Percentiles rank a stretch among this genome's conserved stretches.
phyloP scores from a whole-genome alignment of 83 land plant species.

The Diphasiastrum complanatum region DNA sequence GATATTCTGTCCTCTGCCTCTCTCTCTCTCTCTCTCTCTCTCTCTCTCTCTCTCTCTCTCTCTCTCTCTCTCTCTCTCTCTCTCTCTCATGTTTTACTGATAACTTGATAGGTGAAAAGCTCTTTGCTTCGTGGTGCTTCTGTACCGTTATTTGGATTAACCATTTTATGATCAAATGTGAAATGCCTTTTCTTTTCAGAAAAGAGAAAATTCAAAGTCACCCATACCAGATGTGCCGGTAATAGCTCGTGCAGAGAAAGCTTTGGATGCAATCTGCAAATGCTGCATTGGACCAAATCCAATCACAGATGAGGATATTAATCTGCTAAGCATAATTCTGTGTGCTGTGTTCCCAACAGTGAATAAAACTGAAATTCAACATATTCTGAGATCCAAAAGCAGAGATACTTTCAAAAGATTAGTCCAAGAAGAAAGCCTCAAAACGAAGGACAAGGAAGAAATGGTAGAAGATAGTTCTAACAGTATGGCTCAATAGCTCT shows the following conservation, averaged over 20 bases:
- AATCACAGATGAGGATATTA: conserved; percentile 26
- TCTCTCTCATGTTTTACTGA: too few species aligned
- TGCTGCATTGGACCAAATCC: conserved; percentile 50
- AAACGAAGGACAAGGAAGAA: conserved; percentile 2
- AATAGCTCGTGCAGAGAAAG: conserved; percentile 60
- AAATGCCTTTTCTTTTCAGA: conserved; percentile 46
- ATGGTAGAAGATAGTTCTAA: conserved; percentile 5
- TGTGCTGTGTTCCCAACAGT: conserved; percentile 25
- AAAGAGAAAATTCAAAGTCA: conserved; percentile 49
- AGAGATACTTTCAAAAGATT: conserved; percentile 1
- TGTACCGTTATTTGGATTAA: too few species aligned
- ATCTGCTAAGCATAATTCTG: conserved; percentile 18
- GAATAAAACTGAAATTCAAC: conserved; percentile 19
- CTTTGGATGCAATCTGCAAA: conserved; percentile 72
- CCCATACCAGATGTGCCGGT: conserved; percentile 55
- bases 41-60: too few species aligned
- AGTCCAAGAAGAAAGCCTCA: background rate
- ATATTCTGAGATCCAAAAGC: conserved; percentile 11
- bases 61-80: too few species aligned
- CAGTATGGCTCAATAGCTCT: conserved; percentile 20
- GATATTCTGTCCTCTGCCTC: too few species aligned
- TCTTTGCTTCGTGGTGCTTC: too few species aligned
- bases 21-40: too few species aligned
- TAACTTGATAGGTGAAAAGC: too few species aligned
- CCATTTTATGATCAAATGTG: too few species aligned